These are phyloP conservation scores for Amanita thiersii DNA, from an alignment of 768 basidiomycete genomes.

Conservation along the genomic window DNA sequence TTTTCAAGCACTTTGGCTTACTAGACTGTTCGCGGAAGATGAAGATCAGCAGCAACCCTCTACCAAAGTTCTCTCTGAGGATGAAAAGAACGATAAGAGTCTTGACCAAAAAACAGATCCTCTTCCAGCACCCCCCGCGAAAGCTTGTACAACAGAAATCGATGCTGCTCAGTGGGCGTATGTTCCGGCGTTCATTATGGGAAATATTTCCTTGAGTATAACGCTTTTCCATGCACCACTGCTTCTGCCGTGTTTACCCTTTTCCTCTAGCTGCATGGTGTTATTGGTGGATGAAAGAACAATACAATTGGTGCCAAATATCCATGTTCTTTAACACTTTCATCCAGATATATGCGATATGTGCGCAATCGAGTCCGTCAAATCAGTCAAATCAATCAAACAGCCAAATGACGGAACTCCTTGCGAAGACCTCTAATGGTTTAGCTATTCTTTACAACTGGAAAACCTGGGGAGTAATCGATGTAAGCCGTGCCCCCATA, in stretches of 20 bases:
- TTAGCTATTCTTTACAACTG: constrained; percentile 25
- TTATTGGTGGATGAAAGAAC: constrained; percentile 13
- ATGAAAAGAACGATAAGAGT: background rate
- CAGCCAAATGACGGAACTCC: constrained; percentile 27
- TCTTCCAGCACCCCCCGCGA: background rate
- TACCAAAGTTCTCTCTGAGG: background rate
- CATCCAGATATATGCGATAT: constrained; percentile 28
- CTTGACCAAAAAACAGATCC: background rate
- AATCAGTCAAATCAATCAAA: constrained; percentile 17
- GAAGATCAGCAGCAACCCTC: background rate
- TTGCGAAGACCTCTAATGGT: constrained; percentile 32
- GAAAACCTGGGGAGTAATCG: constrained; percentile 22
- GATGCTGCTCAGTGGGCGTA: constrained; percentile 15
- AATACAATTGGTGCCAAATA: constrained; percentile 14
- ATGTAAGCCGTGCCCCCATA: constrained; percentile 14
- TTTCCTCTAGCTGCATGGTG: constrained; percentile 20
- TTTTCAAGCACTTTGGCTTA: constrained; percentile 4
- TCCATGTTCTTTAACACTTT: constrained; percentile 20
- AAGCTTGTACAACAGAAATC: background rate
- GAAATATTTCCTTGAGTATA: constrained; percentile 16
- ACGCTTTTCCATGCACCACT: background rate
- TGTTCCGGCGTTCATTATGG: constrained; percentile 15
- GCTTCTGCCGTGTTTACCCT: background rate
- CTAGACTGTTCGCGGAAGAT: background rate
- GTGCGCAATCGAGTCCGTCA: constrained; percentile 18